Conservation (phyloP, 192 early-diverging fungal species). For the Allomyces javanicus region DNA sequence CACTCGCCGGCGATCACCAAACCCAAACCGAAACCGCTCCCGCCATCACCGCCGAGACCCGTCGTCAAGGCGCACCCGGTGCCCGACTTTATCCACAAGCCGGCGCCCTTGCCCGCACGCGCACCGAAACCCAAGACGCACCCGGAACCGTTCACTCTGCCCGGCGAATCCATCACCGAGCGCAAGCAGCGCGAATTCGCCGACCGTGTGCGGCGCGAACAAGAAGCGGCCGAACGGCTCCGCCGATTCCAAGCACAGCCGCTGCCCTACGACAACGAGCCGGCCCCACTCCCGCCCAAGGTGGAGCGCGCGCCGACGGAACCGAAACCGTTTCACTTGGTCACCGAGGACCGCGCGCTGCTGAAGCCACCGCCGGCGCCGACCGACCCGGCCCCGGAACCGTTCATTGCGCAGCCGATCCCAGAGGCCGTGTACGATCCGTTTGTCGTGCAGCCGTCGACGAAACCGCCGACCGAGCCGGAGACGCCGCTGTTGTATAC, state of each 20-base stretch:
- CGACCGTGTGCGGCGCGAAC: conserved; percentile 22
- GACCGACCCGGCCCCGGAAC: conserved; percentile 18
- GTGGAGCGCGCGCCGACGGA: conserved; percentile 15
- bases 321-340: conserved; percentile 40
- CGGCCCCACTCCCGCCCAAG: conserved; percentile 21
- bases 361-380: conserved; percentile 18
- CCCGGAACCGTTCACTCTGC: conserved; percentile 28
- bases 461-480: conserved; percentile 17
- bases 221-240: conserved; percentile 18
- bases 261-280: conserved; percentile 19
- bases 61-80: no score
- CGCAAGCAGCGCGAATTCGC: conserved; percentile 30
- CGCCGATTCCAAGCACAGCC: conserved; percentile 32
- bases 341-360: conserved; percentile 22
- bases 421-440: conserved; percentile 1
- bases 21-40: not conserved
- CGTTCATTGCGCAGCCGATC: conserved; percentile 41
- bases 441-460: no score
- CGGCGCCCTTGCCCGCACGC: not conserved
- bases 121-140: conserved; percentile 12
- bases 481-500: conserved; percentile 22
- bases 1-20: not conserved
- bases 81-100: not conserved
- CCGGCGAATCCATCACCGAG: conserved; percentile 36
- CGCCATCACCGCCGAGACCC: not conserved